Evolutionary conservation across 495 filamentous ascomycete genomes (phyloP).

Genomic region (Penicillium lividum): DNA sequence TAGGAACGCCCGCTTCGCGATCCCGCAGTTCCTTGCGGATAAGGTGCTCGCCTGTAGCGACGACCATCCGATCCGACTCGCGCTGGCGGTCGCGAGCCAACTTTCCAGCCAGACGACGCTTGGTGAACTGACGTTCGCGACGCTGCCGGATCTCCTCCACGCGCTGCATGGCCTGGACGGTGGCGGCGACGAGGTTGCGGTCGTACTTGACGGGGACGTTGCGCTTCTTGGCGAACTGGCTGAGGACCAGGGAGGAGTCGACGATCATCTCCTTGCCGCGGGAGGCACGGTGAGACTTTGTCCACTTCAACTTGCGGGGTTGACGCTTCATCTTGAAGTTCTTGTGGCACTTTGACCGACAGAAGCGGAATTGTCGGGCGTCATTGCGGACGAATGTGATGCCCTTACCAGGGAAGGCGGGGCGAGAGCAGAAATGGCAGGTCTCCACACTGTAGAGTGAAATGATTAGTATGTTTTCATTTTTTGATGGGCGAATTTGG

Average conservation of each 20-base stretch:
- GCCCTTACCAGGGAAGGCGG: slow-evolving; percentile 84
- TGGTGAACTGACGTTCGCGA: slow-evolving; percentile 88
- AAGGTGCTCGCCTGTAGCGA: slow-evolving; percentile 87
- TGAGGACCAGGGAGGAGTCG: slow-evolving; percentile 88
- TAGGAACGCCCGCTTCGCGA: slow-evolving; percentile 43
- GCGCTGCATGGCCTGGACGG: slow-evolving; percentile 87
- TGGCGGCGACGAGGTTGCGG: slow-evolving; percentile 82
- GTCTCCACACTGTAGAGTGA: slow-evolving; percentile 66
- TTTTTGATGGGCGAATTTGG: background rate
- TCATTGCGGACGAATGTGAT: slow-evolving; percentile 88
- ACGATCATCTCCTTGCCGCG: slow-evolving; percentile 91
- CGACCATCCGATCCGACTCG: slow-evolving; percentile 79
- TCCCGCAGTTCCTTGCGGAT: slow-evolving; percentile 51
- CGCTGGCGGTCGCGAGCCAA: slow-evolving; percentile 68
- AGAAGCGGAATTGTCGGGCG: slow-evolving; percentile 64
- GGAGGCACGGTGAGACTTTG: slow-evolving; percentile 70
- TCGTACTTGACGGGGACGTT: slow-evolving; percentile 96
- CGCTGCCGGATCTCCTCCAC: slow-evolving; percentile 81
- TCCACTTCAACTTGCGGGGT: slow-evolving; percentile 84
- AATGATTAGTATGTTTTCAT: background rate
- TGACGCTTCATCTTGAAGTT: slow-evolving; percentile 99
- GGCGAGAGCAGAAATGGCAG: slow-evolving; percentile 87
- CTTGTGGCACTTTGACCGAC: slow-evolving; percentile 90
- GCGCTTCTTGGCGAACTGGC: slow-evolving; percentile 85
- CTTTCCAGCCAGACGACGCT: slow-evolving; percentile 87